Percentiles rank a stretch among this genome's conserved stretches.
These are phyloP conservation scores for Mucor saturninus DNA, from an alignment of 371 early-diverging fungal genomes.

Conservation along the genomic window DNA sequence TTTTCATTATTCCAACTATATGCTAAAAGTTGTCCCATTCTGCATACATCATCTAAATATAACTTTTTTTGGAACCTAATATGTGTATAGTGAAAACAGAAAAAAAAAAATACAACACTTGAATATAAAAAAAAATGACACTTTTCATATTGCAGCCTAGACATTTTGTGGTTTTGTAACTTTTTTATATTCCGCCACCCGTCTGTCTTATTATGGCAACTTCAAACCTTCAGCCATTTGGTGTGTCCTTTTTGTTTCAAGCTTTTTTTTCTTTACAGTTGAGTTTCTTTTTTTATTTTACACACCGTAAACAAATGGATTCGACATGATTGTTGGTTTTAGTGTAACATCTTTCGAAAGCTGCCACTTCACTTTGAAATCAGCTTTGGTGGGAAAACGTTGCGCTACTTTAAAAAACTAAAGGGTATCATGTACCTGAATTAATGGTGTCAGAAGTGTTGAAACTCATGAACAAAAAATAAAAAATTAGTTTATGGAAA, in stretches of 20 bases:
- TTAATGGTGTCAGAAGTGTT: background rate
- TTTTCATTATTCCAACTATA: no score
- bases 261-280: background rate
- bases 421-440: background rate
- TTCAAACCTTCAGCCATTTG: conserved; percentile 6
- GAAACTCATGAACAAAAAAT: background rate
- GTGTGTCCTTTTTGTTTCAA: background rate
- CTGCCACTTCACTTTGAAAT: background rate
- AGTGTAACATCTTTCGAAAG: background rate
- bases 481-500: no score
- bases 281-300: no score
- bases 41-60: no score
- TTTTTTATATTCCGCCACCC: background rate
- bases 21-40: no score
- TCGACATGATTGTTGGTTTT: background rate
- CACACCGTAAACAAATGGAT: no score
- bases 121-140: no score
- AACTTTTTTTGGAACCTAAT: no score
- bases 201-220: background rate
- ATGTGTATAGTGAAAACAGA: no score
- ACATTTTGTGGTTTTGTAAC: background rate
- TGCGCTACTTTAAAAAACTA: background rate
- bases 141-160: background rate
- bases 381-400: no score
- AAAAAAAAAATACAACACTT: no score